Percentiles rank a stretch among this genome's conserved stretches.
Evolutionary conservation across 1,284 basidiomycete genomes (phyloP).

Genomic region (Nidula niveotomentosa): DNA sequence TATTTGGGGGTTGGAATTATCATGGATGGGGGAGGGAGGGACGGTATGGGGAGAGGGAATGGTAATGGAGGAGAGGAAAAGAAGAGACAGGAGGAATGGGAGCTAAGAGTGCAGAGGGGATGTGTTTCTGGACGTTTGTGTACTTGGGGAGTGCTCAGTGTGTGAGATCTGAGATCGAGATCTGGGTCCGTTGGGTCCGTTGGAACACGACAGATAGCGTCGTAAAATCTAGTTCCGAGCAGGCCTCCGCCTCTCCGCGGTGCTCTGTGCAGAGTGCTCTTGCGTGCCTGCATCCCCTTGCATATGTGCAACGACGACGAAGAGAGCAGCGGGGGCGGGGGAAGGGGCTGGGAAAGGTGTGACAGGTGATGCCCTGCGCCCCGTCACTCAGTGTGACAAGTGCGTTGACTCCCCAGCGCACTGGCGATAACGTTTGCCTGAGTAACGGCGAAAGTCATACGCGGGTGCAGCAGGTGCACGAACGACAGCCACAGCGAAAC

Average conservation of each 20-base stretch:
- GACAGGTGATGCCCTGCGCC: too few species aligned
- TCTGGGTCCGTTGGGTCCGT: conserved; percentile 17
- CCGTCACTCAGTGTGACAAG: too few species aligned
- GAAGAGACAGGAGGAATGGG: too few species aligned
- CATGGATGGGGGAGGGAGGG: too few species aligned
- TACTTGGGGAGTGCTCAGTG: too few species aligned
- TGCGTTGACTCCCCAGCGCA: conserved; percentile 7
- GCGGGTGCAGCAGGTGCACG: background rate
- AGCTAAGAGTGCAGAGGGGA: too few species aligned
- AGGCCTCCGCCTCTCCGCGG: background rate
- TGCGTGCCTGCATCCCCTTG: background rate
- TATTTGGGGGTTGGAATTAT: too few species aligned
- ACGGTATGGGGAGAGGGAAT: too few species aligned
- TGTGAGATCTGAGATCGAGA: conserved; percentile 14
- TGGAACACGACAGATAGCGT: conserved; percentile 10
- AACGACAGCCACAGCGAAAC: too few species aligned
- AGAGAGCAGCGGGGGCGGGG: conserved; percentile 2
- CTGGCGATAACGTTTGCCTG: conserved; percentile 6
- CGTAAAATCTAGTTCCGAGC: conserved; percentile 5
- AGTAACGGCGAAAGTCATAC: conserved; percentile 9
- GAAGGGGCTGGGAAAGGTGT: background rate
- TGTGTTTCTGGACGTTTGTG: too few species aligned
- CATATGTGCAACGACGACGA: background rate
- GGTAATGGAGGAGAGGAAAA: too few species aligned
- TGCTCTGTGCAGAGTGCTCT: conserved; percentile 1